Evolutionary conservation across 306 rosid genomes (phyloP).

Genomic region (Sindora glabra): DNA sequence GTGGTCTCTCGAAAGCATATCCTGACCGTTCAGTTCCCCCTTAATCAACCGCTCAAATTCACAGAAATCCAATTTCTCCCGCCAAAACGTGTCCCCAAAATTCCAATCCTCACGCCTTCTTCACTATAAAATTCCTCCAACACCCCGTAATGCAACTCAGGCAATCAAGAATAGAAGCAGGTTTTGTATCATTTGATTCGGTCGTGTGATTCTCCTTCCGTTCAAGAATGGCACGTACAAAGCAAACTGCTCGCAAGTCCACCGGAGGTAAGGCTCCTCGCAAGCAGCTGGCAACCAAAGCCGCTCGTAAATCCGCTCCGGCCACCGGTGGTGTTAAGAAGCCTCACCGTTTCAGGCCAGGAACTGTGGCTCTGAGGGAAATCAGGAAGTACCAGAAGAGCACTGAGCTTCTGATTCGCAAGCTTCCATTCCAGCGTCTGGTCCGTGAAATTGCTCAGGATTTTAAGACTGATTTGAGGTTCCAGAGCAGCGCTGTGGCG

Average conservation of each 20-base stretch:
- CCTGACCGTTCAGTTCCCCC: constrained; percentile 3
- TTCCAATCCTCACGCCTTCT: neutral
- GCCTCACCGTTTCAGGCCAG: constrained; percentile 34
- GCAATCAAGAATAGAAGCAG: too few relatives aligned
- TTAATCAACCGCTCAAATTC: neutral
- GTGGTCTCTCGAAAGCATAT: neutral
- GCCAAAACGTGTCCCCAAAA: neutral
- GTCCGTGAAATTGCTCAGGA: constrained; percentile 43
- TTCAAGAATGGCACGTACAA: constrained; percentile 19
- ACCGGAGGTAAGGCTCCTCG: constrained; percentile 38
- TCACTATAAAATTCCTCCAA: constrained; percentile 1
- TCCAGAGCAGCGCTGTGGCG: constrained; percentile 33
- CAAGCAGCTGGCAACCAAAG: constrained; percentile 33
- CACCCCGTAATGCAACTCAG: neutral
- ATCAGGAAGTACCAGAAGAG: constrained; percentile 43
- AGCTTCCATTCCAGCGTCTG: constrained; percentile 32
- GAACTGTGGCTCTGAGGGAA: constrained; percentile 34
- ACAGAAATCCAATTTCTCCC: neutral
- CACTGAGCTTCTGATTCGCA: constrained; percentile 21
- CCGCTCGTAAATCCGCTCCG: constrained; percentile 31
- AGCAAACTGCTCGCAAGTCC: constrained; percentile 37
- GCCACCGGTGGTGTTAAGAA: constrained; percentile 41
- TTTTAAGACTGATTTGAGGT: constrained; percentile 32
- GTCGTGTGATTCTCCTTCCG: too few relatives aligned
- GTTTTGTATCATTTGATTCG: too few relatives aligned